Evolutionary conservation across 2,329 filamentous ascomycete genomes (phyloP).

Genomic region (Cryphonectria naterciae): DNA sequence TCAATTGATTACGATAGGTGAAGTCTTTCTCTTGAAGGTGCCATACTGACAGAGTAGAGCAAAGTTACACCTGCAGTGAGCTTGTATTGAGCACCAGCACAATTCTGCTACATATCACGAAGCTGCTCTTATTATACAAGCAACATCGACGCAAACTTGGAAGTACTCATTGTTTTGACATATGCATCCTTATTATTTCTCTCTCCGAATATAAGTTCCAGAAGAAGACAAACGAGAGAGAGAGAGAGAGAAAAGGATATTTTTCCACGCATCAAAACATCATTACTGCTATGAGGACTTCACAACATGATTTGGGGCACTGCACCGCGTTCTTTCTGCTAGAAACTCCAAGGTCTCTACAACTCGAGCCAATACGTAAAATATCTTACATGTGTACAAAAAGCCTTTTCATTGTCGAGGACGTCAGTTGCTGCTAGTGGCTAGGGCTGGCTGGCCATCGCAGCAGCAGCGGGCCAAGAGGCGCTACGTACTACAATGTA

Average conservation of each 20-base stretch:
- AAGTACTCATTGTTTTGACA: no score
- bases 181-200: neutral
- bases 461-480: neutral
- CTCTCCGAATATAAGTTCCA: neutral
- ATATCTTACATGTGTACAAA: neutral
- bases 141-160: no score
- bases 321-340: neutral
- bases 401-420: constrained; percentile 3
- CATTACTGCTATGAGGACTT: neutral
- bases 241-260: neutral
- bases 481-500: neutral
- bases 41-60: no score
- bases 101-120: no score
- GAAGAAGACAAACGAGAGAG: no score
- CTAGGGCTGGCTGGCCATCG: neutral
- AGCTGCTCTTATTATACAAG: no score
- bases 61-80: neutral
- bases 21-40: no score
- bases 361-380: neutral
- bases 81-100: neutral
- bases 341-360: neutral
- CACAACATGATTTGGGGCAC: neutral
- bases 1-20: no score
- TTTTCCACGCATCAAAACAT: neutral
- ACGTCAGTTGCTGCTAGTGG: constrained; percentile 10